Base-by-base conservation (phyloP, 192 early-diverging fungal species). In the Entomortierella lignicola region DNA sequence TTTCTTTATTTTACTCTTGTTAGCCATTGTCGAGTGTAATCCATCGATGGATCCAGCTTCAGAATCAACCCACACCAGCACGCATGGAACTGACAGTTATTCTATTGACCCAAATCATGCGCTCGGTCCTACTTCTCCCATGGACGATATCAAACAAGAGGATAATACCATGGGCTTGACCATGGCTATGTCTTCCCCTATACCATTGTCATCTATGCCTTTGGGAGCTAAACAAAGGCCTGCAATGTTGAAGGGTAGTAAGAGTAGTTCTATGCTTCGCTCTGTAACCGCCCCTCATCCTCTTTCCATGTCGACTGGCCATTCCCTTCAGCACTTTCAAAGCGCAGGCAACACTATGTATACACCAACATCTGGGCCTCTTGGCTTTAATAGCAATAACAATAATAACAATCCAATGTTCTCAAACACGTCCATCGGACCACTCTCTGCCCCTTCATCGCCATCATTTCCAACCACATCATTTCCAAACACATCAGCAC, bases 251-350 rank as follows among this genome's bases (percentile, higher is more conserved):
- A 77, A 77, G 29, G 66, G 72, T 18, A 68, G 72, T 47, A 77
- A 77, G 55, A 77, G 72, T 60, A 77, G 64, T 37, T 47, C 41
- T 29, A 77, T 68, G 65, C 65, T 77, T 17, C 72, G 72, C 25
- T 77, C 72, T 27, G 37, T 61, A 23, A 68, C 72, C 18, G 51
- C 60, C 0, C 72, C 72, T 12, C 72, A 77, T 25, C 72, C 72
- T 8, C 72, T 77, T 15, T 62, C 65, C 32, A 53, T 77, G 53
- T 68, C 72, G 0, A 44, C 72, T 17, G 47, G 56, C 25, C 53
- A 67, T 37, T 63, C 72, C 13, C 72, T 77, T 18, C 72, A 77
- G 21, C 72, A 77, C 39, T 77, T 77, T 25, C 72, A 77, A 32
- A 68, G 52, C n/a, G 29, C 69, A 6, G 60, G 59, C 60, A 68